Conservation (phyloP, 1,284 basidiomycete genomes). For the Phellopilus nigrolimitatus region DNA sequence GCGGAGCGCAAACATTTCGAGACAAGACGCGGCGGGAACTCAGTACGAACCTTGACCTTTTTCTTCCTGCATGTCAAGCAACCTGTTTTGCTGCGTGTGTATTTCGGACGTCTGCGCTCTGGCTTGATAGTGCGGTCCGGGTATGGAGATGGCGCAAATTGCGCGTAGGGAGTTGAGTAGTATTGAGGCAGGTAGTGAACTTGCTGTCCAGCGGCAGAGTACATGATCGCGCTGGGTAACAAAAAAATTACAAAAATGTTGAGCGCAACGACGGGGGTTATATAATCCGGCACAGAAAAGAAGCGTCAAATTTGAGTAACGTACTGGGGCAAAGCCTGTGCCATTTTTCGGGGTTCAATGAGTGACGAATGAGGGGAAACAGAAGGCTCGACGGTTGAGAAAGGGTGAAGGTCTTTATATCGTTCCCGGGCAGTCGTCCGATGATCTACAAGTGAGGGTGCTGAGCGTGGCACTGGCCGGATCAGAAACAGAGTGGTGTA, state of each 20-base stretch:
- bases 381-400: constrained; percentile 5
- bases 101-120: constrained; percentile 29
- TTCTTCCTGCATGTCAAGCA: constrained; percentile 30
- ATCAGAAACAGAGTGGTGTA: constrained; percentile 12
- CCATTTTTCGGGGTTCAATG: too few relatives aligned
- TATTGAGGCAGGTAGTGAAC: constrained; percentile 17
- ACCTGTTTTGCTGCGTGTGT: constrained; percentile 30
- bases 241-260: background rate
- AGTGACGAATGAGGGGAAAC: constrained; percentile 1
- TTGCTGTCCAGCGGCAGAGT: constrained; percentile 9
- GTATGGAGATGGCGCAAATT: constrained; percentile 14
- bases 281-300: background rate
- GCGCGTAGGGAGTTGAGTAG: constrained; percentile 13
- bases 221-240: constrained; percentile 14
- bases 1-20: constrained; percentile 8
- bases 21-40: constrained; percentile 9
- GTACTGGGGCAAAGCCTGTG: constrained; percentile 19
- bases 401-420: constrained; percentile 8
- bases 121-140: constrained; percentile 17
- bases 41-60: constrained; percentile 29
- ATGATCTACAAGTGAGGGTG: constrained; percentile 3
- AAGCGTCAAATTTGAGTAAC: background rate
- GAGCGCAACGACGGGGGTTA: background rate
- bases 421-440: background rate
- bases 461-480: constrained; percentile 11